These are phyloP conservation scores for Clavulina sp. DNA, from an alignment of 768 basidiomycete genomes.

Conservation along the genomic window DNA sequence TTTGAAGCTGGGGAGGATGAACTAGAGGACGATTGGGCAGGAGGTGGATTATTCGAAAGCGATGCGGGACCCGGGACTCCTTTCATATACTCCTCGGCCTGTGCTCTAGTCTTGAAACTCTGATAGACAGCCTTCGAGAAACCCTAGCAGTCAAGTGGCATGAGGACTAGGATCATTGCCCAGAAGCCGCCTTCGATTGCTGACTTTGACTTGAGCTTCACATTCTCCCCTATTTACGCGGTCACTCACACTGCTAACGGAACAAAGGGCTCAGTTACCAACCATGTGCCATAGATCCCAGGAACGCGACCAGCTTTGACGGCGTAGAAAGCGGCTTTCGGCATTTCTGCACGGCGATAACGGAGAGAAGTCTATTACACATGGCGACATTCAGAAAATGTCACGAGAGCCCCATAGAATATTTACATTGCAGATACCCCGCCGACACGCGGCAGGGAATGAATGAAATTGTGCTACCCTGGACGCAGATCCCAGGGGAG, in stretches of 20 bases:
- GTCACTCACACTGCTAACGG: not conserved
- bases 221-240: conserved; percentile 44
- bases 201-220: conserved; percentile 37
- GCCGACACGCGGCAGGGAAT: too few species aligned
- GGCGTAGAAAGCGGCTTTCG: conserved; percentile 47
- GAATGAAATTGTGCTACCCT: too few species aligned
- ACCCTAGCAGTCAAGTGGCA: conserved; percentile 16
- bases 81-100: conserved; percentile 40
- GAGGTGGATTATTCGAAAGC: not conserved
- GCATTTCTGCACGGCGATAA: too few species aligned
- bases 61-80: conserved; percentile 1
- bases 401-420: too few species aligned
- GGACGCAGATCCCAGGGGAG: too few species aligned
- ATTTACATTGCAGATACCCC: too few species aligned
- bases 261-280: conserved; percentile 4
- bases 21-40: not conserved
- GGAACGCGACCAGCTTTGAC: conserved; percentile 44
- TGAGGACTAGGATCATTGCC: not conserved
- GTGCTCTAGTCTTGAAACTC: conserved; percentile 38
- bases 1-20: conserved; percentile 3
- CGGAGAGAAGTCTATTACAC: too few species aligned
- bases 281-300: conserved; percentile 64
- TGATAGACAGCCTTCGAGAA: conserved; percentile 45
- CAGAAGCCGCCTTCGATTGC: not conserved
- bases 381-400: too few species aligned